A percentile compares a stretch with the other conserved stretches of the same genome.
These are phyloP conservation scores for Lentinula sp. DNA, from an alignment of 768 basidiomycete species.

Conservation along the genomic window DNA sequence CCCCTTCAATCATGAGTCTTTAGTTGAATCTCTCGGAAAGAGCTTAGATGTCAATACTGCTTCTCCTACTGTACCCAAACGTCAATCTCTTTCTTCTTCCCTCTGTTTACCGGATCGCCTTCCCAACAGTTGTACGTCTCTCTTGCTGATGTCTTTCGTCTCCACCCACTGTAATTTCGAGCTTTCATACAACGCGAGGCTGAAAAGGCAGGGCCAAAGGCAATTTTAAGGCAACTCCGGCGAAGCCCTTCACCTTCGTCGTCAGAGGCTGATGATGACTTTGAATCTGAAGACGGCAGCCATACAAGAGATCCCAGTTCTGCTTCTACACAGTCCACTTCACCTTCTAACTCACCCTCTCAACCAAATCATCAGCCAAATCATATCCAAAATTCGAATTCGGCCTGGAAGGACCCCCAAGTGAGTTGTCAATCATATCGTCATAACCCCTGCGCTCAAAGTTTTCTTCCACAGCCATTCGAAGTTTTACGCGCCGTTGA, in stretches of 20 bases:
- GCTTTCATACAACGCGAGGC: conserved; percentile 75
- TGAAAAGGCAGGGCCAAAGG: conserved; percentile 45
- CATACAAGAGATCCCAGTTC: conserved; percentile 11
- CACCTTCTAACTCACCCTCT: conserved; percentile 11
- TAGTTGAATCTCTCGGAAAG: conserved; percentile 27
- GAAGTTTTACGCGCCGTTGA: conserved; percentile 85
- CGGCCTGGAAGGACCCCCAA: conserved; percentile 49
- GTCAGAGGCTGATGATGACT: conserved; percentile 10
- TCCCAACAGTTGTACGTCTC: conserved; percentile 52
- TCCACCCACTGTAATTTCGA: conserved; percentile 25
- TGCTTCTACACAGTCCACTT: conserved; percentile 15
- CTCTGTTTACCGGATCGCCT: conserved; percentile 66
- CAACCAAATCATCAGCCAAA: conserved; percentile 6
- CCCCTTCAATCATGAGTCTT: conserved; percentile 12
- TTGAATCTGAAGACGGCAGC: neutral
- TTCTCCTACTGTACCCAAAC: conserved; percentile 21
- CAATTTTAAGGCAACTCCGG: conserved; percentile 49
- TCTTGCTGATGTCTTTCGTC: conserved; percentile 5
- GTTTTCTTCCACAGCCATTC: conserved; percentile 31
- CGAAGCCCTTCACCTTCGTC: conserved; percentile 34
- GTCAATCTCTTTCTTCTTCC: conserved; percentile 32
- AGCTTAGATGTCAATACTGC: conserved; percentile 18
- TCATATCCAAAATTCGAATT: conserved; percentile 2
- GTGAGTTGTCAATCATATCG: conserved; percentile 19
- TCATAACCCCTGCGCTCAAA: neutral